Evolutionary conservation across 768 basidiomycete genomes (phyloP).

Genomic region (Podaxis sp.): DNA sequence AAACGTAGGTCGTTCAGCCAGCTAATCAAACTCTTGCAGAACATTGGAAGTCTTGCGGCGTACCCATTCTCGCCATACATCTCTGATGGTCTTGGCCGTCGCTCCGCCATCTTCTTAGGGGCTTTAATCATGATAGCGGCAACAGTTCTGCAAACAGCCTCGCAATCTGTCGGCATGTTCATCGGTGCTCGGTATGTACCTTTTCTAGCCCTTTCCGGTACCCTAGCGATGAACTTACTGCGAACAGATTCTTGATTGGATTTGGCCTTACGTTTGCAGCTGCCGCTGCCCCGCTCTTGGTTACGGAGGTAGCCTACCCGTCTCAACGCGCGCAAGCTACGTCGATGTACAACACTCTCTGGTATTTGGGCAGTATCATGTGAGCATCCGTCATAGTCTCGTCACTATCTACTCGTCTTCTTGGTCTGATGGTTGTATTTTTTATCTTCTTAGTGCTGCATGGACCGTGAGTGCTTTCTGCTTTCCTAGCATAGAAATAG

Average conservation of each 20-base stretch:
- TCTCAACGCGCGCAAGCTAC: constrained; percentile 70
- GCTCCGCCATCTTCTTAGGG: constrained; percentile 55
- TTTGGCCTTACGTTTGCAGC: constrained; percentile 65
- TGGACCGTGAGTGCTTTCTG: constrained; percentile 43
- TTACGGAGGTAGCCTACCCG: constrained; percentile 74
- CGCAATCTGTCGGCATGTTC: constrained; percentile 61
- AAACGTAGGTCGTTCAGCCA: background rate
- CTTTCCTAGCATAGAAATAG: background rate
- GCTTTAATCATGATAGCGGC: constrained; percentile 58
- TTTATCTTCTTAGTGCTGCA: constrained; percentile 42
- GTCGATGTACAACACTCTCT: constrained; percentile 69
- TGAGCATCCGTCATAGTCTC: constrained; percentile 24
- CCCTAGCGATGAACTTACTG: background rate
- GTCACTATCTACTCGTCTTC: background rate
- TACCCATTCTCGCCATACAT: constrained; percentile 63
- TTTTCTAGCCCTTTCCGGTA: background rate
- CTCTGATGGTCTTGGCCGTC: constrained; percentile 61
- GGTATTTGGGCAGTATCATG: constrained; percentile 63
- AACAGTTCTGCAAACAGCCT: constrained; percentile 56
- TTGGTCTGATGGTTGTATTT: background rate
- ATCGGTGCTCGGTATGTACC: constrained; percentile 55
- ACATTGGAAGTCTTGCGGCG: constrained; percentile 57
- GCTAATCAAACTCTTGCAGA: constrained; percentile 30
- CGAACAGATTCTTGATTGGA: constrained; percentile 52
- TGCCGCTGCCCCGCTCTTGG: constrained; percentile 72